phyloP scores from a whole-genome alignment of 2,329 filamentous ascomycete species.

The Aspergillus thermomutatus region DNA sequence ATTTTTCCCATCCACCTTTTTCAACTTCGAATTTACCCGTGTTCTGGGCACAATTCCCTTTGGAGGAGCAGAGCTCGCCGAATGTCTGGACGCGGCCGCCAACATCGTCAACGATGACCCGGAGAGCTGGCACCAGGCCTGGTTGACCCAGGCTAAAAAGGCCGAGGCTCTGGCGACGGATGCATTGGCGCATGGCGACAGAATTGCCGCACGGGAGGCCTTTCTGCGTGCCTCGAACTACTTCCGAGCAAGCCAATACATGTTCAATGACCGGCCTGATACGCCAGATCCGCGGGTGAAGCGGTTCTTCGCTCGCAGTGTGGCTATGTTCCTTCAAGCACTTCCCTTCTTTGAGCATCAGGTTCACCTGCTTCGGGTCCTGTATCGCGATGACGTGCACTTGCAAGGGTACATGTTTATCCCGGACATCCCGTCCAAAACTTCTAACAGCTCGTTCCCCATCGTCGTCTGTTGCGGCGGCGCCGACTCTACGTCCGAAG shows the following conservation, averaged over 20 bases:
- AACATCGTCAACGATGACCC: constrained; percentile 2
- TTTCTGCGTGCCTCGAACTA: constrained; percentile 7
- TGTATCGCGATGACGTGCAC: neutral
- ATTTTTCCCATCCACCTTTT: constrained; percentile 5
- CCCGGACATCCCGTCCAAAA: too few species aligned
- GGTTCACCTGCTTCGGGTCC: neutral
- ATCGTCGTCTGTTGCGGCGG: too few species aligned
- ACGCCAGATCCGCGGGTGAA: neutral
- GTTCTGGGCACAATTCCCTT: constrained; percentile 1
- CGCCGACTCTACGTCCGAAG: too few species aligned
- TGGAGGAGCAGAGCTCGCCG: constrained; percentile 3
- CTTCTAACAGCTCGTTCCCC: too few species aligned
- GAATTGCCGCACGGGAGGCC: neutral
- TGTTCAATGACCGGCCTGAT: neutral
- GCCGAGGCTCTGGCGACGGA: neutral
- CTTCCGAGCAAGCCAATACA: constrained; percentile 3
- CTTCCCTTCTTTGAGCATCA: neutral
- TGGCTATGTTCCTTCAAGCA: neutral
- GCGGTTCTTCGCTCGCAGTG: neutral
- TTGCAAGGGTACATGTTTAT: constrained; percentile 1
- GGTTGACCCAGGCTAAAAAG: neutral
- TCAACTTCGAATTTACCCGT: constrained; percentile 7
- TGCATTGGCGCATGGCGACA: neutral
- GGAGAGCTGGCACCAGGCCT: constrained; percentile 5
- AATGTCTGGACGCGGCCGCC: constrained; percentile 2